Evolutionary conservation across 177 flowering plant species (phyloP), one percentile per base, ranked within the genome.

Genomic region (Vitis hybrid): DNA sequence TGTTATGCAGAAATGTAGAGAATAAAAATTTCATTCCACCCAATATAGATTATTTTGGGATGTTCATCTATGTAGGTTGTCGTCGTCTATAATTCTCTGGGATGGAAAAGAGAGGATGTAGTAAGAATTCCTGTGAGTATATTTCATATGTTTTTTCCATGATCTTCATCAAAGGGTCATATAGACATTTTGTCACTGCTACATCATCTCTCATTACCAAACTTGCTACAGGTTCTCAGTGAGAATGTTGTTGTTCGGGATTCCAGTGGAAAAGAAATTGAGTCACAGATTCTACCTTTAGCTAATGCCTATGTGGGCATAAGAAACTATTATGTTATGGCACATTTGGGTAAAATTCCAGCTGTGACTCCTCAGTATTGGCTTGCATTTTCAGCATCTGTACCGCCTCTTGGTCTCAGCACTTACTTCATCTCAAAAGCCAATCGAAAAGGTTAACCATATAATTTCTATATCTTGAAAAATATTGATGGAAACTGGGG

Each of bases 391-490:
- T 12, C 79, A 24, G 99, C 83, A 22, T 78, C 93, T 77, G 91
- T 88, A 60, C 95, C 97, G 33, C 95, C 97, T 24, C 90, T 95
- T 79, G 99, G 97, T 73, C 92, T 89, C 84, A 90, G 86, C 83
- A 91, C 92, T 17, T 95, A 91, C 67, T 62, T 68, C 60, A 75
- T 94, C 71, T 82, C 93, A 33, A 72, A 66, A 63, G 76, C 84
- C 14, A 86, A 85, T 77, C 18, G 67, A 4, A 31, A 82, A 87
- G 97, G 97, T 91, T 62, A 54, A 24, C n/a, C 11, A 11, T 38
- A 7, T 15, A 15, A 38, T 38, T 38, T 38, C 15, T 18, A 28
- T 54, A 3, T 11, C 59, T 19, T 15, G 33, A 6, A 3, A n/a
- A 66, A 22, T 11, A 53, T 28, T 19, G 5, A 38, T 66, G 11